Base-by-base conservation (phyloP, 495 filamentous ascomycete species). In the Aspergillus biplanus region DNA sequence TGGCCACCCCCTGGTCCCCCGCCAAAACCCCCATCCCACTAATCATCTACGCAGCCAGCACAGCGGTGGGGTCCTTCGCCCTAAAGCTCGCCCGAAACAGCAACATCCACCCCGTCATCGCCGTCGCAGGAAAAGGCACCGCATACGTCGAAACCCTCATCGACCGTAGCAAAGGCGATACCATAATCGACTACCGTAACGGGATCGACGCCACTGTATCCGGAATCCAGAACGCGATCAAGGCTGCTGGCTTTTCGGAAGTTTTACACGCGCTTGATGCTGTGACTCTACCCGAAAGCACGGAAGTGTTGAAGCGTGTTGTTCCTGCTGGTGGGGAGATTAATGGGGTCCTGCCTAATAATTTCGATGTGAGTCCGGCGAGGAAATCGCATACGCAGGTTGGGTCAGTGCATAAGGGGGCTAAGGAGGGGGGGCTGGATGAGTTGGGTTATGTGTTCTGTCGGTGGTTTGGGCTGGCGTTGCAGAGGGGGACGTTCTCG, bases 81-180 rank as follows among this genome's bases (percentile, higher is more conserved):
- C 74, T 91, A 58, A 87, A 91, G 71, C 73, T 91, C 21, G 88
- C 89, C 13, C 67, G 60, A 16, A 69, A 72, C 18, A 83, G 86
- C 49, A 86, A 89, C 66, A 86, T 92, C 64, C 87, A 90, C 69
- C 89, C 89, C 0, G 65, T 91, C 33, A 86, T 91, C 61, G 82
- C 74, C 54, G 76, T 92, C 12, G 89, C 88, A 2, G 89, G 89
- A 4, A 71, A 74, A 8, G 83, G 84, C 13, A 70, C 67, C 12
- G 35, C 78, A 4, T 83, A 81, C 65, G 85, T 90, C 4, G 74
- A 83, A 67, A 64, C 62, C 0, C 68, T 90, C 31, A 77, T 92
- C 50, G 86, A 90, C 67, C 66, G 65, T 16, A 67, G 64, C 62
- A 88, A 87, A 65, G 89, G 90, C 46, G 90, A 93, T 66, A 63